These are phyloP conservation scores for Triangularia verruculosa DNA, from an alignment of 2,329 filamentous ascomycete species.

Conservation along the genomic window DNA sequence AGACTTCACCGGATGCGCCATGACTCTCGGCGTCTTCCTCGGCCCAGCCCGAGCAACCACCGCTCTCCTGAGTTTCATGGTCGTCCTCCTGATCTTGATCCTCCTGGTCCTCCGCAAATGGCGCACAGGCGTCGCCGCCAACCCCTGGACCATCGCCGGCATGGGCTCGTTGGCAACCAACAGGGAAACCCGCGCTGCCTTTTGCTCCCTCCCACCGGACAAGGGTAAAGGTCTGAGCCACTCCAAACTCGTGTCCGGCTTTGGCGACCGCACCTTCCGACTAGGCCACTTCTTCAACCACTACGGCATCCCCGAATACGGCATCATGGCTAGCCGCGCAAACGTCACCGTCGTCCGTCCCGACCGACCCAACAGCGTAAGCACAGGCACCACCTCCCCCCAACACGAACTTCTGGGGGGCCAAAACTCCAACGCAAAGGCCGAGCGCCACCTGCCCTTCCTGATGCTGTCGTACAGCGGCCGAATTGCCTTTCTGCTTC, in stretches of 20 bases:
- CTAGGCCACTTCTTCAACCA: constrained; percentile 30
- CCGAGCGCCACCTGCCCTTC: constrained; percentile 30
- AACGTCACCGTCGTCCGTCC: not conserved
- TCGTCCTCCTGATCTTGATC: constrained; percentile 27
- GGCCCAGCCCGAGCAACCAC: constrained; percentile 28
- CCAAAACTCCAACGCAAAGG: not conserved
- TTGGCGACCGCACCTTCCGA: constrained; percentile 28
- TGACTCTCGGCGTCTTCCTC: constrained; percentile 31
- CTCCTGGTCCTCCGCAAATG: constrained; percentile 29
- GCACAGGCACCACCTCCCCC: not conserved
- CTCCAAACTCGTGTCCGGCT: constrained; percentile 19
- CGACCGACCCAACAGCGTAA: not conserved
- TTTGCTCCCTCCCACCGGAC: constrained; percentile 26
- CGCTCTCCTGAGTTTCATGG: constrained; percentile 32
- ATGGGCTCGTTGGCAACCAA: constrained; percentile 31
- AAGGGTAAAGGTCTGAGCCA: constrained; percentile 19
- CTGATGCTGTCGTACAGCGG: constrained; percentile 30
- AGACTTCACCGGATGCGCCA: constrained; percentile 31
- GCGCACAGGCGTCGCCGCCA: constrained; percentile 33
- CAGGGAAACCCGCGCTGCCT: constrained; percentile 24
- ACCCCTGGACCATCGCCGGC: constrained; percentile 38
- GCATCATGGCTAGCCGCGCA: constrained; percentile 27
- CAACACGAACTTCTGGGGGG: not conserved
- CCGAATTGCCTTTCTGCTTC: constrained; percentile 27
- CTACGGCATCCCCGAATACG: constrained; percentile 30